These are phyloP conservation scores for Populus deltoides DNA, from an alignment of 345 rosid species.

Conservation along the genomic window DNA sequence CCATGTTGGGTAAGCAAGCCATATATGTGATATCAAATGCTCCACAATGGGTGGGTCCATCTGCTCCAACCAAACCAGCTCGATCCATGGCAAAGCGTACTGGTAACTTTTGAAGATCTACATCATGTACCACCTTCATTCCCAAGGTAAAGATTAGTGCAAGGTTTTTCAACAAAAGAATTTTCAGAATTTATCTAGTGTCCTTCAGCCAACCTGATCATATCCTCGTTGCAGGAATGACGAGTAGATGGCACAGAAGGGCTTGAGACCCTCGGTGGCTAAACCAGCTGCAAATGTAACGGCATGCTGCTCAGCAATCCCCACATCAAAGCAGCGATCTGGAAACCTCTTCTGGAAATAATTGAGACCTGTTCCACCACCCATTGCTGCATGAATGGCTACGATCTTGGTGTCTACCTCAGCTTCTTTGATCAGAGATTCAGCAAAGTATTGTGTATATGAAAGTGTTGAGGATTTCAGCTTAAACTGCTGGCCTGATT, in stretches of 20 bases:
- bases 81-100: slow-evolving; percentile 69
- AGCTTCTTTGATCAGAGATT: slow-evolving; percentile 62
- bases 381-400: slow-evolving; percentile 84
- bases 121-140: slow-evolving; percentile 68
- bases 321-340: slow-evolving; percentile 73
- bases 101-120: slow-evolving; percentile 71
- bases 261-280: slow-evolving; percentile 70
- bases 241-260: slow-evolving; percentile 78
- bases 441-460: slow-evolving; percentile 63
- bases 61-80: slow-evolving; percentile 78
- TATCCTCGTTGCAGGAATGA: slow-evolving; percentile 75
- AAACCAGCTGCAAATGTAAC: slow-evolving; percentile 80
- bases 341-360: slow-evolving; percentile 65
- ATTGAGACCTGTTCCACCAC: slow-evolving; percentile 78
- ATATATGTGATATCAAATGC: slow-evolving; percentile 66
- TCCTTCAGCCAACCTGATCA: slow-evolving; percentile 53
- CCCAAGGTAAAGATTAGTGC: background rate
- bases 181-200: background rate
- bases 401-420: slow-evolving; percentile 56
- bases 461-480: slow-evolving; percentile 52
- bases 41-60: slow-evolving; percentile 79
- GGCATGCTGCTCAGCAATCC: slow-evolving; percentile 78
- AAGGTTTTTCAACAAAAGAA: background rate
- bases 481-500: slow-evolving; percentile 61
- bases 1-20: slow-evolving; percentile 86